phyloP scores from a whole-genome alignment of 1,284 basidiomycete species.

The Ustilago tritici region DNA sequence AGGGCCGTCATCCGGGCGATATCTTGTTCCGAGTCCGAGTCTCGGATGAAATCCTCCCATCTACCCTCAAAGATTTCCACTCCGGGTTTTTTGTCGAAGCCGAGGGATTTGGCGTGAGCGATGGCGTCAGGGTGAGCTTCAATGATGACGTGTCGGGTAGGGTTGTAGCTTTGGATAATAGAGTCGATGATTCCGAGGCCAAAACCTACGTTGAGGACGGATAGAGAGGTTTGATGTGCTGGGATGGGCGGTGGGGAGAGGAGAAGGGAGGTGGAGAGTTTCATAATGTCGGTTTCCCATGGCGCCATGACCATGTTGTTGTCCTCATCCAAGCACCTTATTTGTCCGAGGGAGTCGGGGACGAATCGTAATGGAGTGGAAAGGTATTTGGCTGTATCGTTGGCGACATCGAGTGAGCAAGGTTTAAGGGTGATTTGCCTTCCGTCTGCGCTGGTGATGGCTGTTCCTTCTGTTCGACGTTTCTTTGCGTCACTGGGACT shows the following conservation, averaged over 20 bases:
- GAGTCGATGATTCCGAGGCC: slow-evolving; percentile 93
- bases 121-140: slow-evolving; percentile 95
- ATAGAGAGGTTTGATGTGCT: slow-evolving; percentile 72
- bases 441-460: slow-evolving; percentile 68
- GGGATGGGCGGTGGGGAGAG: slow-evolving; percentile 38
- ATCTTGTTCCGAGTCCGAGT: slow-evolving; percentile 82
- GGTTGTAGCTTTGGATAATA: slow-evolving; percentile 80
- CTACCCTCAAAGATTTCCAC: slow-evolving; percentile 62
- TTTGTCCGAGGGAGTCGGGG: slow-evolving; percentile 76
- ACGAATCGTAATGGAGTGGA: slow-evolving; percentile 79
- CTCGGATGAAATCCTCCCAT: slow-evolving; percentile 78
- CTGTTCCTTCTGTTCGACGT: slow-evolving; percentile 10
- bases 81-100: slow-evolving; percentile 55
- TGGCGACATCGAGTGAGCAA: slow-evolving; percentile 47
- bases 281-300: slow-evolving; percentile 70
- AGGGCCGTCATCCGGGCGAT: slow-evolving; percentile 78
- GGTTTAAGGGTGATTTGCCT: slow-evolving; percentile 71
- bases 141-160: slow-evolving; percentile 86
- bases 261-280: slow-evolving; percentile 50
- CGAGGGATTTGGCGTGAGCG: slow-evolving; percentile 76
- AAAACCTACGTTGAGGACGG: slow-evolving; percentile 90
- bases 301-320: slow-evolving; percentile 80
- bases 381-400: slow-evolving; percentile 81
- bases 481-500: slow-evolving; percentile 6
- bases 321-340: slow-evolving; percentile 79